A percentile compares a stretch with the other conserved stretches of the same genome.
Evolutionary conservation across 441 rosid species (phyloP).

Genomic region (Manihot esculenta): DNA sequence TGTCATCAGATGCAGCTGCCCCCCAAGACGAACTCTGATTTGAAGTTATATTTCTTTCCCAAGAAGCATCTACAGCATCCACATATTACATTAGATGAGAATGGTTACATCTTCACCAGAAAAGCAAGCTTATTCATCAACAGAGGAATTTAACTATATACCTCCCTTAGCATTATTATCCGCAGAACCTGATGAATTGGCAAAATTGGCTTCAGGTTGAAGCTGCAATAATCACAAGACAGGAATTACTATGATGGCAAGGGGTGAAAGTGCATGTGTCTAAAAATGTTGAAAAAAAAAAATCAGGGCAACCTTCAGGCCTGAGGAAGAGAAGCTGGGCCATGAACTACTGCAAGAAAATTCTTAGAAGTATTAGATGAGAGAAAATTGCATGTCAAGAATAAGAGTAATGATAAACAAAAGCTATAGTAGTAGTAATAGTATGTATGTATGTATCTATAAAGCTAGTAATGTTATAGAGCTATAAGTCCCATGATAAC

Average conservation of each 20-base stretch:
- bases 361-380: slow-evolving; percentile 21
- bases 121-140: slow-evolving; percentile 5
- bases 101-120: background rate
- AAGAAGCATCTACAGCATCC: slow-evolving; percentile 39
- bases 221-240: slow-evolving; percentile 26
- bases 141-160: slow-evolving; percentile 19
- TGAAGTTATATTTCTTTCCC: slow-evolving; percentile 44
- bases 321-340: slow-evolving; percentile 45
- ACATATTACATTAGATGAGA: slow-evolving; percentile 12
- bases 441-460: too few species aligned
- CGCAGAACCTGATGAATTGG: slow-evolving; percentile 27
- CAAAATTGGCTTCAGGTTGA: slow-evolving; percentile 32
- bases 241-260: background rate
- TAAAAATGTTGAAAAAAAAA: slow-evolving; percentile 4
- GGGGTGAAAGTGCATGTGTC: too few species aligned
- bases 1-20: slow-evolving; percentile 40
- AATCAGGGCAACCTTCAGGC: slow-evolving; percentile 36
- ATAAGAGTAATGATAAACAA: background rate
- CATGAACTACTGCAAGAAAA: slow-evolving; percentile 50
- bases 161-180: slow-evolving; percentile 37
- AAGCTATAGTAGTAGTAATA: background rate
- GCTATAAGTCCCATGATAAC: background rate
- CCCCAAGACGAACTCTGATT: slow-evolving; percentile 55
- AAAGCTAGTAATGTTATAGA: background rate
- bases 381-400: background rate